phyloP scores from a whole-genome alignment of 1,284 basidiomycete genomes.

The Tremellales sp. region DNA sequence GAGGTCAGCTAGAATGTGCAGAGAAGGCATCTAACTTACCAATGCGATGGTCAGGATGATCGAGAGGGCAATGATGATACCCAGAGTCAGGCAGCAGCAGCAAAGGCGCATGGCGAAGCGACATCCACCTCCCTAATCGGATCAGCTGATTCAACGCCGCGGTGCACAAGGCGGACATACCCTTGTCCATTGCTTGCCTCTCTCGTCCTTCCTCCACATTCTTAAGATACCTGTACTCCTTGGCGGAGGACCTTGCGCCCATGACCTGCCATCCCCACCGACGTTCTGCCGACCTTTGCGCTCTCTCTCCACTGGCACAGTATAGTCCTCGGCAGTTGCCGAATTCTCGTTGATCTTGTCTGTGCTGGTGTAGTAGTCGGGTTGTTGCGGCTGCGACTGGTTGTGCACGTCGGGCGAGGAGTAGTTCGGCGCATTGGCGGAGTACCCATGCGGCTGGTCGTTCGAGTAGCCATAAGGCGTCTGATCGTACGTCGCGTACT shows the following conservation, averaged over 20 bases:
- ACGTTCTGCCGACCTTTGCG: not conserved
- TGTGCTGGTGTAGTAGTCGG: not conserved
- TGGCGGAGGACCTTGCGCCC: conserved; percentile 40
- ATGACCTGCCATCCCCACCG: not conserved
- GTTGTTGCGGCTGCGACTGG: too few relatives aligned
- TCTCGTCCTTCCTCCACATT: conserved; percentile 49
- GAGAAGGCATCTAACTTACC: conserved; percentile 52
- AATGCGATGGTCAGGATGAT: conserved; percentile 66
- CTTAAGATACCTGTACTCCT: conserved; percentile 46
- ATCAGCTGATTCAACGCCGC: not conserved
- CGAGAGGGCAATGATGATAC: conserved; percentile 57
- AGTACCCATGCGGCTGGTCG: too few relatives aligned
- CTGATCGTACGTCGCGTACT: not conserved
- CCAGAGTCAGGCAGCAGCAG: conserved; percentile 49
- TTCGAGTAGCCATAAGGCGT: not conserved
- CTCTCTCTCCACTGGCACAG: not conserved
- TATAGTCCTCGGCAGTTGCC: not conserved
- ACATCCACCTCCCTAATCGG: conserved; percentile 41
- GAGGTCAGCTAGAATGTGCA: not conserved
- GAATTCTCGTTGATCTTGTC: not conserved
- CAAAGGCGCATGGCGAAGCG: conserved; percentile 41
- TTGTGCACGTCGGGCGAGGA: not conserved
- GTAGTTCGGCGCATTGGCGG: not conserved
- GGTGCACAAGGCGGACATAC: conserved; percentile 19
- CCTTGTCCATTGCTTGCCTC: conserved; percentile 46